Base-by-base conservation (phyloP, 106 monocot genomes). In the Acorus gramineus region DNA sequence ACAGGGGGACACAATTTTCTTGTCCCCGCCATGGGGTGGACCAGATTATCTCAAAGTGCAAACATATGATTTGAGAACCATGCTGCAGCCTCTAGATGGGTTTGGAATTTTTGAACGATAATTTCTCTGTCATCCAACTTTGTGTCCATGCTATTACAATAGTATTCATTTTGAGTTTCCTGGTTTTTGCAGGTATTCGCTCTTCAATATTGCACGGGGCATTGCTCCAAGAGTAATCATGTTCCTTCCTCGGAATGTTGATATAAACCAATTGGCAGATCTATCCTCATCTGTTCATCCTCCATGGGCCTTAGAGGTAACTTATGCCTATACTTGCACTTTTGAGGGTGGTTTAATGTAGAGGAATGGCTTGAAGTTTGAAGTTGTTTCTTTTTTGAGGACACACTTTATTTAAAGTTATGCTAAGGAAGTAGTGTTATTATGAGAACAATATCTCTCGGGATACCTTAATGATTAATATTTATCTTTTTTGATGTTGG, bases 21-120 rank as follows among this genome's bases (percentile, higher is more conserved):
- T 98, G 75, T 91, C 96, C 51, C 96, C 96, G 69, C 96, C 96
- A 52, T 98, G 96, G 96, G 96, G 96, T 46, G 96, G 96, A 57
- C 96, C 96, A 57, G 83, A 84, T 53, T 98, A 98, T 84, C 63
- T 47, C 6, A 98, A 81, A 81, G 77, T 73, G 50, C 64, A 77
- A 68, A 62, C 66, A 12, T 96, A 88, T 71, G 74, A 98, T 72
- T 75, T 91, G 52, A 64, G 55, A 49, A 77, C 81, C 62, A 93
- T 93, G 88, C 91, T 98, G 52, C 80, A 75, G 66, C 91, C 91
- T 80, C 68, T 51, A 66, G 79, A 85, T 60, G 96, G 91, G 96
- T 98, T 68, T 69, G 70, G 9, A 48, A 50, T 75, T 50, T 63
- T 14, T 70, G 9, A 11, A 5, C 11, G 11, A 11, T 54, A 42